These are phyloP conservation scores for Claviceps digitariae DNA, from an alignment of 2,329 filamentous ascomycete species.

Conservation along the genomic window DNA sequence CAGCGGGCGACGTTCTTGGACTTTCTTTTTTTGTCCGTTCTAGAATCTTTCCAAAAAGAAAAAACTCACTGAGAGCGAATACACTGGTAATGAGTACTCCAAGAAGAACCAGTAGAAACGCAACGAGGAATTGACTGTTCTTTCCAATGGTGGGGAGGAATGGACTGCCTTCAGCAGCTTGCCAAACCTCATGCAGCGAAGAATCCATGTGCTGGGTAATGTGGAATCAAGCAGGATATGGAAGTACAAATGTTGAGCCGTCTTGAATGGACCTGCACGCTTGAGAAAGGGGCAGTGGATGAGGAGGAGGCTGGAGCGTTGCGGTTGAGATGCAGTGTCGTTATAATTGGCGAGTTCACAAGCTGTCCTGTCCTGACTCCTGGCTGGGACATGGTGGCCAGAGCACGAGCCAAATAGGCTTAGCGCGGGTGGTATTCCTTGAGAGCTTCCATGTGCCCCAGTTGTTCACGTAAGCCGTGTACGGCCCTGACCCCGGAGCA, in stretches of 20 bases:
- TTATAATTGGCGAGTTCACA: constrained; percentile 1
- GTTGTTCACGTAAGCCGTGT: constrained; percentile 18
- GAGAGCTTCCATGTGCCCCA: neutral
- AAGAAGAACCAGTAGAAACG: constrained; percentile 58
- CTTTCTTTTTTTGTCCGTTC: neutral
- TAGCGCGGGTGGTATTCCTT: constrained; percentile 13
- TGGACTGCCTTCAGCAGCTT: constrained; percentile 76
- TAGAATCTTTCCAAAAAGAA: neutral
- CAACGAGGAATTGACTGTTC: constrained; percentile 69
- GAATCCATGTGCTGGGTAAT: constrained; percentile 49
- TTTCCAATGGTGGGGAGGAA: constrained; percentile 73
- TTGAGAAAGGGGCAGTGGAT: neutral
- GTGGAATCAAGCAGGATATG: neutral
- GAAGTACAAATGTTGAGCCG: neutral
- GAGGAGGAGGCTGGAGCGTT: neutral
- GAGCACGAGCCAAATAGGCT: constrained; percentile 13
- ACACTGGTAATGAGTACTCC: constrained; percentile 62
- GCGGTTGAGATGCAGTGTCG: neutral
- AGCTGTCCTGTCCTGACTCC: constrained; percentile 10
- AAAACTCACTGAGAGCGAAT: constrained; percentile 87
- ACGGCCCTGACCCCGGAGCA: constrained; percentile 8
- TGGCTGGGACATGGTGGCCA: constrained; percentile 19
- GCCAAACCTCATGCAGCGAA: constrained; percentile 82
- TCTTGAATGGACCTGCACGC: neutral
- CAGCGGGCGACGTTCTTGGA: neutral